Base-by-base conservation (phyloP, 305 asterid species). In the Coffea humblotiana region DNA sequence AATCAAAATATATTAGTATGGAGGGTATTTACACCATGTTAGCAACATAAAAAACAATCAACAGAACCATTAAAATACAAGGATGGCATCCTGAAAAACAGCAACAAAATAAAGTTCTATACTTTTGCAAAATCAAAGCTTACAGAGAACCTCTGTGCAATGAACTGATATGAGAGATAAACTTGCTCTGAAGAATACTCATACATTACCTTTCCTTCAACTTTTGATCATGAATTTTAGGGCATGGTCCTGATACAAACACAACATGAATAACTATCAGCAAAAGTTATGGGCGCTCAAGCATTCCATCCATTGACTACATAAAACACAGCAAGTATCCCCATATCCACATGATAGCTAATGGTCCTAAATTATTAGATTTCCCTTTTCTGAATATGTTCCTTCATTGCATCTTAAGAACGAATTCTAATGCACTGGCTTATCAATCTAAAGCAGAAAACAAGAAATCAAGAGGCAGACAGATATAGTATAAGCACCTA, bases 171-270 rank as follows among this genome's bases (percentile, higher is more conserved):
- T 8, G 14, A 54, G 13, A 2, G 29, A 54, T 21, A 74, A 21
- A 3, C 25, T 49, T 16, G 45, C n/a, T 52, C 49, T 51, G 54
- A 56, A 35, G 21, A 29, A 47, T 12, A 16, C 49, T n/a, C 54
- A 18, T 70, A 25, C 19, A 64, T 82, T 91, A 96, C 99, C 98
- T 91, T 87, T 96, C 99, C 83, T 96, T 96, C 90, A 96, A 84
- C 93, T 96, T 96, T 32, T 83, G 91, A 85, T 96, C 99, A 80
- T 96, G 99, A 87, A 94, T 87, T 84, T 92, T 96, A 2, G 94
- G 92, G 91, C 99, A 96, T 23, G 83, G 89, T 54, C 99, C 99
- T 96, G 90, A 81, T 47, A 76, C 67, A 87, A 81, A 75, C 37
- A 80, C 16, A 70, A 72, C 73, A 75, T 18, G 71, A 82, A 66